These are phyloP conservation scores for Alternaria consortialis DNA, from an alignment of 2,329 filamentous ascomycete species.

Conservation along the genomic window DNA sequence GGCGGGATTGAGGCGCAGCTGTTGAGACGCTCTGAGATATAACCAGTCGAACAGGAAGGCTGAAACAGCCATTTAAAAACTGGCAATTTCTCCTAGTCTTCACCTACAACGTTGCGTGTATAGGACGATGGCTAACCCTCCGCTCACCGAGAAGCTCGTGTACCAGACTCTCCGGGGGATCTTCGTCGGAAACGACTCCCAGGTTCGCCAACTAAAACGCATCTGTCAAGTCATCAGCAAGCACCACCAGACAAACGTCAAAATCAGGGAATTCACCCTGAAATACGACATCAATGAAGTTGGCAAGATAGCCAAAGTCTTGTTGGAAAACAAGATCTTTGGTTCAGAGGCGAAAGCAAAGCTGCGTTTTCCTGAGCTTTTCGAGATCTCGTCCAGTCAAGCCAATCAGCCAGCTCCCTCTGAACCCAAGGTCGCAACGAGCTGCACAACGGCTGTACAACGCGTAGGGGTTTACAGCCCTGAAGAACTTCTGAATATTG, in stretches of 20 bases:
- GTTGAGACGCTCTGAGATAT: not conserved
- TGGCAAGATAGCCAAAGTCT: not conserved
- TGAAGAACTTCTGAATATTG: not conserved
- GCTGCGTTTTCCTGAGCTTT: not conserved
- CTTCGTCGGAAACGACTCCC: not conserved
- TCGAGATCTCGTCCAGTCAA: not conserved
- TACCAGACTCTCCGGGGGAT: not conserved
- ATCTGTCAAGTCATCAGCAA: no score
- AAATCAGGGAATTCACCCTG: not conserved
- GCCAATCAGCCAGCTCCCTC: no score
- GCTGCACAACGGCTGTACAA: not conserved
- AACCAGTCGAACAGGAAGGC: not conserved
- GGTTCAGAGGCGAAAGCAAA: not conserved
- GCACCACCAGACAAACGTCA: not conserved
- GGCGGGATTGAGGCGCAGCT: slow-evolving; percentile 1
- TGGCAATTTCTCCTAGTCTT: not conserved
- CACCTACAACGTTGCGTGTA: not conserved
- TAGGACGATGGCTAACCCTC: not conserved
- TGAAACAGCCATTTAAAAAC: not conserved
- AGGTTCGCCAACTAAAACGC: no score
- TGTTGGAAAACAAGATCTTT: not conserved
- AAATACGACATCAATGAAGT: not conserved
- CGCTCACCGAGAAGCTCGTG: not conserved
- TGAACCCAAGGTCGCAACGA: no score
- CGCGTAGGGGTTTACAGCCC: not conserved